Percentiles rank a stretch among this genome's conserved stretches.
phyloP scores from a whole-genome alignment of 2,329 filamentous ascomycete species.

The Stromatinia cepivora region DNA sequence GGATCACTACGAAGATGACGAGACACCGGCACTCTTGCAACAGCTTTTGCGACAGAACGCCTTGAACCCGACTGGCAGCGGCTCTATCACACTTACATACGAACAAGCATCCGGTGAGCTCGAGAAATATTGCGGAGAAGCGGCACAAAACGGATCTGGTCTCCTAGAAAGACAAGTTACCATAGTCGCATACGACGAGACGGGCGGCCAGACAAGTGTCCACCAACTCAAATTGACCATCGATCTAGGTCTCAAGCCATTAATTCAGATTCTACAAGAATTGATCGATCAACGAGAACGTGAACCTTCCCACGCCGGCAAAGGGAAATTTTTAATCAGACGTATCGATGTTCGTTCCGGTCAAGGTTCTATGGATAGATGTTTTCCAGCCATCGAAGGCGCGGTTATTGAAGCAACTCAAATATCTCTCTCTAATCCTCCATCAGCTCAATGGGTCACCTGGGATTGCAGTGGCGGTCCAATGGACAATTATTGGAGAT shows the following conservation, averaged over 20 bases:
- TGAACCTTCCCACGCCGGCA: neutral
- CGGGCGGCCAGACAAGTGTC: constrained; percentile 7
- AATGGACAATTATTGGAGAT: constrained; percentile 19
- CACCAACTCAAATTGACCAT: neutral
- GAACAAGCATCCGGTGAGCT: constrained; percentile 1
- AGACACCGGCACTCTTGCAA: neutral
- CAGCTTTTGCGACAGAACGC: neutral
- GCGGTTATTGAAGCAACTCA: constrained; percentile 2
- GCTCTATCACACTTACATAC: neutral
- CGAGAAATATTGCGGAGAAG: neutral
- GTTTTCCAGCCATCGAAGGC: constrained; percentile 18
- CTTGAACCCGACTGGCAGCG: neutral
- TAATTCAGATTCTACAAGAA: constrained; percentile 3
- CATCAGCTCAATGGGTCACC: constrained; percentile 10
- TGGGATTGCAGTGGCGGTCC: constrained; percentile 17
- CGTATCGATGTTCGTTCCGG: constrained; percentile 16
- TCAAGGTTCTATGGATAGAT: neutral
- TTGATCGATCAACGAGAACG: constrained; percentile 10
- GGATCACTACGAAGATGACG: constrained; percentile 5
- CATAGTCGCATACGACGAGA: constrained; percentile 19
- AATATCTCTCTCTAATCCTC: neutral
- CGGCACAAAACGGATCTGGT: too few species aligned
- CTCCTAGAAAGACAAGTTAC: constrained; percentile 1
- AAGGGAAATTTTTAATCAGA: constrained; percentile 6
- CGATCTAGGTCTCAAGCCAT: neutral